phyloP scores from a whole-genome alignment of 1,284 basidiomycete genomes.

The Pterula multifida region DNA sequence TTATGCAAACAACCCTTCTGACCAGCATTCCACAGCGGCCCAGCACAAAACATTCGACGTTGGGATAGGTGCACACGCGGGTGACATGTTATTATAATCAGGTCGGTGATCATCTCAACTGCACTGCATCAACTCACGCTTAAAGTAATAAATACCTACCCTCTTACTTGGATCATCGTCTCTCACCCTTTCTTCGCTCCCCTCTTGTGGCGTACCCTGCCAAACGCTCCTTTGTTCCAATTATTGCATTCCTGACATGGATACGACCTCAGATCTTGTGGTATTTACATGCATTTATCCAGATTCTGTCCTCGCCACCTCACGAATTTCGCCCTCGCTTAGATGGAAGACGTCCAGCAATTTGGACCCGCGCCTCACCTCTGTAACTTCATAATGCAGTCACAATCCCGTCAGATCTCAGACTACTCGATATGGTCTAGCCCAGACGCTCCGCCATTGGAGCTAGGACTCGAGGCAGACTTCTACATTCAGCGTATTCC shows the following conservation, averaged over 20 bases:
- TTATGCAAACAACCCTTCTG: too few relatives aligned
- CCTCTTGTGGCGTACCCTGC: background rate
- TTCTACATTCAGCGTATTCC: background rate
- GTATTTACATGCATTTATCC: background rate
- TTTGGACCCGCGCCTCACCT: background rate
- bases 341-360: background rate
- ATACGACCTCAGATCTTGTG: background rate
- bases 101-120: too few relatives aligned
- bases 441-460: background rate
- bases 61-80: too few relatives aligned
- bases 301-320: background rate
- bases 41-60: background rate
- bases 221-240: background rate
- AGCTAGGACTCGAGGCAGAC: background rate
- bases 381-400: background rate
- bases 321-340: background rate
- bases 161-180: too few relatives aligned
- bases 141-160: too few relatives aligned
- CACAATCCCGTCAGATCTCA: background rate
- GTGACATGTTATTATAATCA: too few relatives aligned
- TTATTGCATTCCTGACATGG: background rate
- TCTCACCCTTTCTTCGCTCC: background rate
- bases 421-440: background rate
- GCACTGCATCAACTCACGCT: too few relatives aligned
- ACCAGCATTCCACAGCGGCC: too few relatives aligned